Evolutionary conservation across 345 rosid species (phyloP), one percentile per base, ranked within the genome.

Genomic region (Abelmoschus esculentus): DNA sequence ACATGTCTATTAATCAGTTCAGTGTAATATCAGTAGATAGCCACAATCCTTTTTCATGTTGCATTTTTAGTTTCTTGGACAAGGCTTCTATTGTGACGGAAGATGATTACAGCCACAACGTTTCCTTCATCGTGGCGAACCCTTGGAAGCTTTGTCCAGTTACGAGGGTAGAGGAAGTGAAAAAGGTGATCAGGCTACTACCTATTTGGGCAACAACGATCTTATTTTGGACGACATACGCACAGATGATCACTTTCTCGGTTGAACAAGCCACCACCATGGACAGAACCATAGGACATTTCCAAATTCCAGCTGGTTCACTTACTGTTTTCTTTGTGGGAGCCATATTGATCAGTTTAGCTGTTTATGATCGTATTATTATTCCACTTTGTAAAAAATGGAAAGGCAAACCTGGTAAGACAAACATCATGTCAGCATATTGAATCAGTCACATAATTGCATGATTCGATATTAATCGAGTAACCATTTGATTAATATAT

Each of bases 151-250:
- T 88, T 5, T 61, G 80, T 76, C 60, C 93, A 1, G 85, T 86
- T 68, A 86, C 90, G 44, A 75, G 80, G 61, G 85, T 88, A 42
- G 93, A 88, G 77, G 93, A 88, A 69, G 86, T 83, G 71, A 88
- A 88, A 73, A 86, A 81, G 87, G 73, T 86, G 83, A 74, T 70
- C 22, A 73, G 82, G 28, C 66, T 86, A n/a, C 67, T 88, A 70
- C 89, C 93, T 12, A 76, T 88, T 13, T 88, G 93, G 93, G 87
- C 88, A 12, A 86, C 87, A 29, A 86, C 93, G 28, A 88, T 88
- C 26, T 72, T 86, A 28, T 86, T 88, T 34, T 86, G 90, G 90
- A 88, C 90, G 0, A 54, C 83, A 4, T 83, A 80, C 44, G 93
- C 93, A 0, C 92, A 88, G 73, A 76, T 88, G 90, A 84, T 86